phyloP scores from a whole-genome alignment of 768 basidiomycete species.

The Mycena polygramma region DNA sequence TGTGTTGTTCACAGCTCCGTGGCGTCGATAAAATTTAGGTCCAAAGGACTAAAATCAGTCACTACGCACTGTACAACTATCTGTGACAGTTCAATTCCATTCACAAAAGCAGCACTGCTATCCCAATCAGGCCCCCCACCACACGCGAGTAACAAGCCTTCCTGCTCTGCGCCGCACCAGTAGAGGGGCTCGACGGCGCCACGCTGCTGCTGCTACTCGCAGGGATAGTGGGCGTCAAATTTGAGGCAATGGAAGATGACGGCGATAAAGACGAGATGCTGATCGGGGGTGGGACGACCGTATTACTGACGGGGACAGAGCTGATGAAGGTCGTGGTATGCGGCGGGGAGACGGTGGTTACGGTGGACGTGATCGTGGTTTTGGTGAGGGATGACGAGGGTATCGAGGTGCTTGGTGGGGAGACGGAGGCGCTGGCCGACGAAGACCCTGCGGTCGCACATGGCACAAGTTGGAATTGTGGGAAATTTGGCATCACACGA shows the following conservation, averaged over 20 bases:
- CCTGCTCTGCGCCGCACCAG: not conserved
- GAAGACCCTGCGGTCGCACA: not conserved
- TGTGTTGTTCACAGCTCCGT: no score
- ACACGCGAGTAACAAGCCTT: not conserved
- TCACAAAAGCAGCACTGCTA: slow-evolving; percentile 13
- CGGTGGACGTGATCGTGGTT: slow-evolving; percentile 7
- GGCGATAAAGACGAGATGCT: not conserved
- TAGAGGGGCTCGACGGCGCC: slow-evolving; percentile 17
- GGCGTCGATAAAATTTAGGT: no score
- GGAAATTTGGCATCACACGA: not conserved
- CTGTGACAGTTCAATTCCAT: no score
- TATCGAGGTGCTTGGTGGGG: not conserved
- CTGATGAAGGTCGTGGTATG: slow-evolving; percentile 27
- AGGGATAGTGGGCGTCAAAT: not conserved
- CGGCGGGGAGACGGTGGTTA: slow-evolving; percentile 28
- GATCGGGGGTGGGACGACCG: slow-evolving; percentile 6
- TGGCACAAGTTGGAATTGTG: not conserved
- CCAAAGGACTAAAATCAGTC: no score
- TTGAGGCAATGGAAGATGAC: not conserved
- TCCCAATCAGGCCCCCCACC: slow-evolving; percentile 2
- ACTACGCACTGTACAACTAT: no score
- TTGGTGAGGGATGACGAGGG: not conserved
- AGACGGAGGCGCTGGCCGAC: not conserved
- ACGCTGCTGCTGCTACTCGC: not conserved
- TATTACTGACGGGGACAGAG: not conserved